phyloP scores from a whole-genome alignment of 139 green algal species.

The Zygnema circumcarinatum region DNA sequence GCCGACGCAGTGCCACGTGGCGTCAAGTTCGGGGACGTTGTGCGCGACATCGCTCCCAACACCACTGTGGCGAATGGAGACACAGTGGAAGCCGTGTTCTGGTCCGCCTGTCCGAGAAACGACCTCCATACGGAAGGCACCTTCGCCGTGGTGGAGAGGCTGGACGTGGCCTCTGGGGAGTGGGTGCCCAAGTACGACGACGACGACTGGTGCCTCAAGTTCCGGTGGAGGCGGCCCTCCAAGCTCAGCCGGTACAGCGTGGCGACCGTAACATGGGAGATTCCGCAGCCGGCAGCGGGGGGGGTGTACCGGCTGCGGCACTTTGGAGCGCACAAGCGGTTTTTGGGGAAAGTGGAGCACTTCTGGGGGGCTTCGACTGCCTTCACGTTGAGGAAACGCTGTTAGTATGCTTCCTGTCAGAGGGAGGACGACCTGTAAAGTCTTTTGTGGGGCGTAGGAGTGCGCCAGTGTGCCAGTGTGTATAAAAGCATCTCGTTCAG shows the following conservation, averaged over 20 bases:
- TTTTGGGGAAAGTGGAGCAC: constrained; percentile 59
- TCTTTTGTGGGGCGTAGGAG: no score
- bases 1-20: constrained; percentile 68
- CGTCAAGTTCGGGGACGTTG: constrained; percentile 69
- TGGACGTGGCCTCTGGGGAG: background rate
- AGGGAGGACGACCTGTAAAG: no score
- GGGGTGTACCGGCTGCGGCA: constrained; percentile 78
- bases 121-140: constrained; percentile 71
- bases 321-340: constrained; percentile 74
- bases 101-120: constrained; percentile 78
- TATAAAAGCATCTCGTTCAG: no score
- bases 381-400: constrained; percentile 3
- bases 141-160: constrained; percentile 77
- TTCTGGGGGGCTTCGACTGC: constrained; percentile 63
- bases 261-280: constrained; percentile 73
- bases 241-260: constrained; percentile 70
- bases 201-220: constrained; percentile 74
- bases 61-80: constrained; percentile 15
- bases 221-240: constrained; percentile 66
- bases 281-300: constrained; percentile 59
- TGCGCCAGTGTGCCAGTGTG: no score
- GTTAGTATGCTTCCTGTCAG: no score
- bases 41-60: constrained; percentile 3
- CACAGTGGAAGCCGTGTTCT: constrained; percentile 71
- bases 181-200: constrained; percentile 72